A percentile compares a stretch with the other conserved stretches of the same genome.
phyloP scores from a whole-genome alignment of 106 monocot species.

The Acorus calamus region DNA sequence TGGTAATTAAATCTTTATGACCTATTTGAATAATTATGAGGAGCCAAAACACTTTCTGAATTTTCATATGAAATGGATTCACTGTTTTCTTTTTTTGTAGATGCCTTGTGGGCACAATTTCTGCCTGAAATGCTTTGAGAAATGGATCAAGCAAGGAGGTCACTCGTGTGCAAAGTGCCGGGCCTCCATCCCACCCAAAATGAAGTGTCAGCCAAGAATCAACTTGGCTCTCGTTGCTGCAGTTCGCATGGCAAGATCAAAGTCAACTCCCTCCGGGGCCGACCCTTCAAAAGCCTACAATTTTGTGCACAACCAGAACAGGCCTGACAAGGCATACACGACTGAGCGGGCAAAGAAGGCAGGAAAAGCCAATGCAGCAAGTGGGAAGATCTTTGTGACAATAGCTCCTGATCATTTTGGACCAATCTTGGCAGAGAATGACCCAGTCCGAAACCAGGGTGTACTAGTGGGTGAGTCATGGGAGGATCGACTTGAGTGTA shows the following conservation, averaged over 20 bases:
- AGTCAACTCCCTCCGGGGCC: slow-evolving; percentile 12
- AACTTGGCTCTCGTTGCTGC: slow-evolving; percentile 75
- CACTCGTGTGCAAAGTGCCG: slow-evolving; percentile 74
- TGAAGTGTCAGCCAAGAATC: slow-evolving; percentile 69
- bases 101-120: slow-evolving; percentile 84
- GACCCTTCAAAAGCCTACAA: slow-evolving; percentile 27
- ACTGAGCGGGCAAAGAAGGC: slow-evolving; percentile 85
- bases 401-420: slow-evolving; percentile 89
- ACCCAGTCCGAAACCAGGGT: slow-evolving; percentile 69
- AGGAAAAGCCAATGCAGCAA: slow-evolving; percentile 97
- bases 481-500: slow-evolving; percentile 87
- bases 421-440: slow-evolving; percentile 79
- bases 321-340: slow-evolving; percentile 84
- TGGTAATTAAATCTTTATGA: too few relatives aligned
- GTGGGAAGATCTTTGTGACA: slow-evolving; percentile 94
- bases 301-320: slow-evolving; percentile 64
- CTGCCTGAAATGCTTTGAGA: slow-evolving; percentile 74
- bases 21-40: too few relatives aligned
- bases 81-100: slow-evolving; percentile 25
- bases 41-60: too few relatives aligned
- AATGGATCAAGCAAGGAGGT: slow-evolving; percentile 46
- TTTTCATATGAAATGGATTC: neutral
- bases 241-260: slow-evolving; percentile 74
- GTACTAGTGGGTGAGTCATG: slow-evolving; percentile 73
- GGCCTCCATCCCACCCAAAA: slow-evolving; percentile 49